Evolutionary conservation across 2,329 filamentous ascomycete genomes (phyloP).

Genomic region (Pestalotiopsis sp.): DNA sequence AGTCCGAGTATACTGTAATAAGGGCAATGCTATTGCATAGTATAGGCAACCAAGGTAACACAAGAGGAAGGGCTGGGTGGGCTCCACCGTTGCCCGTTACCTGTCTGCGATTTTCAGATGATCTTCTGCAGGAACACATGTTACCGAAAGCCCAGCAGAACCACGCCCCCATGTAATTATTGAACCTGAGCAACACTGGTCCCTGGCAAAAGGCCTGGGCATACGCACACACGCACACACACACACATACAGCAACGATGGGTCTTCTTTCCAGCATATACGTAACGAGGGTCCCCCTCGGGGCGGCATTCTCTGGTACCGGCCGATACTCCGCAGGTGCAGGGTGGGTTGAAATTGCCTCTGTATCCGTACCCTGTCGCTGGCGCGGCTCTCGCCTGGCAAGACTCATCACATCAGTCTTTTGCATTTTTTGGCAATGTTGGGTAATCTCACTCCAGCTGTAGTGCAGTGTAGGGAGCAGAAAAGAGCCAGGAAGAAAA

Average conservation of each 20-base stretch:
- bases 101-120: not conserved
- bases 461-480: not conserved
- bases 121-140: constrained; percentile 8
- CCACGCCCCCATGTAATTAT: not conserved
- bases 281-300: not conserved
- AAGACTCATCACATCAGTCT: not conserved
- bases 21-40: too few species aligned
- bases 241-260: not conserved
- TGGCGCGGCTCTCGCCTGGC: not conserved
- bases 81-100: not conserved
- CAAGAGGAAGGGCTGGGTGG: not conserved
- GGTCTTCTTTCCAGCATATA: not conserved
- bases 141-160: not conserved
- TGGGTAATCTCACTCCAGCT: not conserved
- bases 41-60: not conserved
- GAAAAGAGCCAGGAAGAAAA: too few species aligned
- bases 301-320: not conserved
- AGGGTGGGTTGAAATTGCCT: not conserved
- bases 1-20: not conserved
- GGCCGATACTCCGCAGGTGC: not conserved
- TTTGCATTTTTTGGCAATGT: not conserved
- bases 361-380: not conserved
- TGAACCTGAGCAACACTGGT: not conserved
- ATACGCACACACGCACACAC: not conserved
- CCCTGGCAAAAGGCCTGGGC: not conserved